phyloP scores from a whole-genome alignment of 768 basidiomycete species.

The Tephrocybe sp. region DNA sequence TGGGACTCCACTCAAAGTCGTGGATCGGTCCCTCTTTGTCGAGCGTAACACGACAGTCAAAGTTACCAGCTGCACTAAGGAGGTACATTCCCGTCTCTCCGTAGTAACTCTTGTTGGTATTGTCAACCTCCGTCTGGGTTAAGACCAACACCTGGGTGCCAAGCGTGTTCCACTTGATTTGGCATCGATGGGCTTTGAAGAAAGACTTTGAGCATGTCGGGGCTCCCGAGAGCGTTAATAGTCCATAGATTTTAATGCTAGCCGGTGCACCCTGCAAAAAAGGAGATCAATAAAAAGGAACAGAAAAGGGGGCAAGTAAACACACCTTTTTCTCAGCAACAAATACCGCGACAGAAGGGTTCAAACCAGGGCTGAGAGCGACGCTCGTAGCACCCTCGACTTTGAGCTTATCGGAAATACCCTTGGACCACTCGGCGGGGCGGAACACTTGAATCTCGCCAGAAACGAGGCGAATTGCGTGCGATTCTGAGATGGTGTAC shows the following conservation, averaged over 20 bases:
- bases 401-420: constrained; percentile 77
- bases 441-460: constrained; percentile 83
- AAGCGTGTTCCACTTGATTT: constrained; percentile 94
- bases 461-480: constrained; percentile 78
- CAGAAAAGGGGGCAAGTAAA: constrained; percentile 1
- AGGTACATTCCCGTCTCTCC: constrained; percentile 96
- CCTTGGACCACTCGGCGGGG: constrained; percentile 78
- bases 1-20: constrained; percentile 95
- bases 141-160: constrained; percentile 91
- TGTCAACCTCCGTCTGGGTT: constrained; percentile 96
- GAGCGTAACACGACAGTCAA: constrained; percentile 83
- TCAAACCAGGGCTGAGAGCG: constrained; percentile 78
- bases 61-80: constrained; percentile 88
- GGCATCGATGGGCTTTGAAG: constrained; percentile 91
- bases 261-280: constrained; percentile 76
- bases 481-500: constrained; percentile 87
- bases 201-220: constrained; percentile 91
- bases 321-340: constrained; percentile 89
- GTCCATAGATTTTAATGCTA: constrained; percentile 79
- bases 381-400: constrained; percentile 82
- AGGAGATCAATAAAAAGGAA: constrained; percentile 1
- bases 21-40: constrained; percentile 99
- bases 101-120: constrained; percentile 96
- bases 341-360: constrained; percentile 90
- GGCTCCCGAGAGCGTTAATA: constrained; percentile 54